These are phyloP conservation scores for Dryas octopetala DNA, from an alignment of 306 rosid species.

Conservation along the genomic window DNA sequence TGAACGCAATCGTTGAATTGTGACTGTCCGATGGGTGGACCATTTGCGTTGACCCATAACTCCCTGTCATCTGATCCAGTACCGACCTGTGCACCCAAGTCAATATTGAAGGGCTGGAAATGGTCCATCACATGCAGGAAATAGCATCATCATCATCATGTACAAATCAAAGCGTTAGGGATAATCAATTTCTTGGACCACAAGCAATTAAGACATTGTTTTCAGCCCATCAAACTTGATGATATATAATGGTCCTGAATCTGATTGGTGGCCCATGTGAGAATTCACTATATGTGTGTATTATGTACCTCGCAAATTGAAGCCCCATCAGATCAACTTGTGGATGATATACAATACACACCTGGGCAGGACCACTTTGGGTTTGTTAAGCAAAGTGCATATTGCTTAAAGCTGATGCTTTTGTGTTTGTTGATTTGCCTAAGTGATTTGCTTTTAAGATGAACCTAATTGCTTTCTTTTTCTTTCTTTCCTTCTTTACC, in stretches of 20 bases:
- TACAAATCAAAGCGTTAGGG: conserved; percentile 42
- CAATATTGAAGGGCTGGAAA: conserved; percentile 26
- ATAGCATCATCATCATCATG: not conserved
- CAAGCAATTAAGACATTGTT: conserved; percentile 32
- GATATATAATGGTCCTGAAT: conserved; percentile 39
- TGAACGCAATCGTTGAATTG: conserved; percentile 26
- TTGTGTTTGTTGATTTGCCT: not conserved
- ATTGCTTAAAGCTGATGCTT: not conserved
- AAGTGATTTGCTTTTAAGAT: not conserved
- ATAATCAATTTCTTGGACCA: conserved; percentile 61
- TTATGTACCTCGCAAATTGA: conserved; percentile 27
- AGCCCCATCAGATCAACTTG: conserved; percentile 30
- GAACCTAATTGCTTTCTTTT: not conserved
- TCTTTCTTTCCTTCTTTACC: not conserved
- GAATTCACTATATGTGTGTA: conserved; percentile 17
- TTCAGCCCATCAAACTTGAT: conserved; percentile 20
- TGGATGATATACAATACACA: conserved; percentile 28
- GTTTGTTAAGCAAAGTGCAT: not conserved
- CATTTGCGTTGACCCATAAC: conserved; percentile 33
- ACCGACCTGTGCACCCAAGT: conserved; percentile 26
- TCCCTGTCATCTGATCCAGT: conserved; percentile 31
- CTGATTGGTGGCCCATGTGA: conserved; percentile 50
- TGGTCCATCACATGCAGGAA: conserved; percentile 33
- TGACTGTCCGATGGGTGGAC: conserved; percentile 27
- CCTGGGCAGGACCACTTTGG: conserved; percentile 4